Base-by-base conservation (phyloP, 1,284 basidiomycete species). In the Neonothopanus nambi region DNA sequence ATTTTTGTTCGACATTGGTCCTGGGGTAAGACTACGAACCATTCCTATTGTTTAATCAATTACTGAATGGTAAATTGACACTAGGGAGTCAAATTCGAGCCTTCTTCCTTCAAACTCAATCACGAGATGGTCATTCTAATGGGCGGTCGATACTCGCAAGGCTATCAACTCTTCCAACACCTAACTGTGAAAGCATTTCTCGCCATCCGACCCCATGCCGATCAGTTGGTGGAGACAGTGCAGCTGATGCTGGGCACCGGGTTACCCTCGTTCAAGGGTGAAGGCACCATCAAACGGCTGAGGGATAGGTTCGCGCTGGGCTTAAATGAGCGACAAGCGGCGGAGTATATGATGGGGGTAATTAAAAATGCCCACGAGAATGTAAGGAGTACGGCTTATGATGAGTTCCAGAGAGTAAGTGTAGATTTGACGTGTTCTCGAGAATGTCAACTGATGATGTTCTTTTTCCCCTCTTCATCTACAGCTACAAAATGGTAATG, bases 91-190 rank as follows among this genome's bases (percentile, higher is more conserved):
- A 98, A 98, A 80, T 98, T 98, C 65, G 95, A 98, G 67, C 95
- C 95, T 0, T 90, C 83, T 67, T 95, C 93, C 15, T 99, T 99
- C 86, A 99, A 99, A 75, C 81, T 99, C 30, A 95, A 93, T 56
- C 93, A 95, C 67, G 97, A 99, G 68, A 99, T 99, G 95, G 89
- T 99, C 17, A 81, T 90, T 12, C 78, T 99, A 28, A 99, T 99
- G 97, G 97, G 97, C 45, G 97, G 97, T 11, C 81, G 89, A 55
- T 82, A 91, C 63, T 94, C 91, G 1, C 90, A 95, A 70, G 97
- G 97, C 12, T 99, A 97, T 70, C 84, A 88, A 53, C 81, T 95
- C 51, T 99, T 99, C 79, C 88, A 92, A 64, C 92, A 94, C 65
- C 80, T 99, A 37, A 94, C 93, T 2, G 85, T 98, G 63, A 98